These are phyloP conservation scores for Fragaria nilgerrensis DNA, from an alignment of 306 rosid genomes.

Conservation along the genomic window DNA sequence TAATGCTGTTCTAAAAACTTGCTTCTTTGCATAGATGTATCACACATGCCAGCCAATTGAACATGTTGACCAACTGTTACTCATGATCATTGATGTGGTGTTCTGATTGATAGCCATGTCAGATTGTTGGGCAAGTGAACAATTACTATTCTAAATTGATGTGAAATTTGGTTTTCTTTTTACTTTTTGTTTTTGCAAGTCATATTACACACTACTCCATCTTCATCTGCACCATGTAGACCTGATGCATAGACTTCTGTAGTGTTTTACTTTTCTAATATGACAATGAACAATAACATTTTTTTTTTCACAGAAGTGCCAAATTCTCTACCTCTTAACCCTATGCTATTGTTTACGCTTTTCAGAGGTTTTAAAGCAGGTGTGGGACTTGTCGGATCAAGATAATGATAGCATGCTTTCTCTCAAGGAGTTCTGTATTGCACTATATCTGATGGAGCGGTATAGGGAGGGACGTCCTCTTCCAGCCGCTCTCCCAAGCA, in stretches of 20 bases:
- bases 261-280: neutral
- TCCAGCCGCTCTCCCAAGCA: slow-evolving; percentile 77
- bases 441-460: slow-evolving; percentile 94
- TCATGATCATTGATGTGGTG: neutral
- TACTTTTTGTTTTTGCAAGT: neutral
- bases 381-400: slow-evolving; percentile 98
- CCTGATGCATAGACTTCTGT: neutral
- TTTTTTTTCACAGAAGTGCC: slow-evolving; percentile 24
- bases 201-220: neutral
- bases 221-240: neutral
- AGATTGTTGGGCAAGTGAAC: neutral
- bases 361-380: slow-evolving; percentile 95
- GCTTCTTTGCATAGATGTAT: neutral
- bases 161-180: neutral
- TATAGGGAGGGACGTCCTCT: slow-evolving; percentile 85
- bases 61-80: neutral
- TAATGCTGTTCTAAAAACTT: neutral
- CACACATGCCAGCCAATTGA: neutral
- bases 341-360: slow-evolving; percentile 40
- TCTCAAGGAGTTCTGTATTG: slow-evolving; percentile 89
- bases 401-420: slow-evolving; percentile 99
- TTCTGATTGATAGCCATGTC: slow-evolving; percentile 2
- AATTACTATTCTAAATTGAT: neutral
- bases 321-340: slow-evolving; percentile 35
- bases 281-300: neutral